These are phyloP conservation scores for Cladosporium sp. DNA, from an alignment of 2,329 filamentous ascomycete genomes.

Conservation along the genomic window DNA sequence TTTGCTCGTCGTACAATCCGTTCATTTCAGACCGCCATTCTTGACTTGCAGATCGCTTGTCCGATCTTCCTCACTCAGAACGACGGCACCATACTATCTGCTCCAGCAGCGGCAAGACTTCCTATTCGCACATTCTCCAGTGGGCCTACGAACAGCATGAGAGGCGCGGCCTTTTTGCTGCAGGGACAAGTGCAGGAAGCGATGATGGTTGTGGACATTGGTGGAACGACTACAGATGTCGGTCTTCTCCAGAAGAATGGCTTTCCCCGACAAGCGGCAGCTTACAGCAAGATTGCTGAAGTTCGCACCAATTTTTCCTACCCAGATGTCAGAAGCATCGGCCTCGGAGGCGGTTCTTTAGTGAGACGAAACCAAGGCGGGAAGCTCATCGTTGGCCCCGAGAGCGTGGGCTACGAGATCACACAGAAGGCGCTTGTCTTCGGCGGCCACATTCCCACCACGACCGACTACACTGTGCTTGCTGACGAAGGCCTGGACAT, in stretches of 20 bases:
- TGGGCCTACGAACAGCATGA: constrained; percentile 51
- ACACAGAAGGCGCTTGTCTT: constrained; percentile 53
- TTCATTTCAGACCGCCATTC: constrained; percentile 45
- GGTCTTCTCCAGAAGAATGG: constrained; percentile 58
- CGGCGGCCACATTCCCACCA: constrained; percentile 53
- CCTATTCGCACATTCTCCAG: constrained; percentile 51
- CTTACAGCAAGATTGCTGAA: constrained; percentile 59
- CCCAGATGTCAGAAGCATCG: constrained; percentile 57
- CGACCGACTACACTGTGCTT: constrained; percentile 53
- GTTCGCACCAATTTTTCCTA: constrained; percentile 56
- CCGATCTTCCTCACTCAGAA: constrained; percentile 51
- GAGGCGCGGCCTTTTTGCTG: constrained; percentile 42
- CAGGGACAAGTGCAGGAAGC: too few relatives aligned
- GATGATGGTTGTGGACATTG: too few relatives aligned
- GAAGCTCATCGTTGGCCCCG: constrained; percentile 52
- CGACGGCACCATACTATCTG: constrained; percentile 48
- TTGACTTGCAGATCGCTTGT: constrained; percentile 41
- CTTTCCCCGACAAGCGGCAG: constrained; percentile 60
- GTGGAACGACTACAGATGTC: too few relatives aligned
- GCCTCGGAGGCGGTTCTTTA: constrained; percentile 56
- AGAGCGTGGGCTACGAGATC: constrained; percentile 59
- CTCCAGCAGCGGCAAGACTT: constrained; percentile 42
- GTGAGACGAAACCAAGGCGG: constrained; percentile 38
- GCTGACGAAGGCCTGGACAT: too few relatives aligned
- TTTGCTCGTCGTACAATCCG: constrained; percentile 45